Conservation (phyloP, 768 basidiomycete species). For the Crucibulum laeve region DNA sequence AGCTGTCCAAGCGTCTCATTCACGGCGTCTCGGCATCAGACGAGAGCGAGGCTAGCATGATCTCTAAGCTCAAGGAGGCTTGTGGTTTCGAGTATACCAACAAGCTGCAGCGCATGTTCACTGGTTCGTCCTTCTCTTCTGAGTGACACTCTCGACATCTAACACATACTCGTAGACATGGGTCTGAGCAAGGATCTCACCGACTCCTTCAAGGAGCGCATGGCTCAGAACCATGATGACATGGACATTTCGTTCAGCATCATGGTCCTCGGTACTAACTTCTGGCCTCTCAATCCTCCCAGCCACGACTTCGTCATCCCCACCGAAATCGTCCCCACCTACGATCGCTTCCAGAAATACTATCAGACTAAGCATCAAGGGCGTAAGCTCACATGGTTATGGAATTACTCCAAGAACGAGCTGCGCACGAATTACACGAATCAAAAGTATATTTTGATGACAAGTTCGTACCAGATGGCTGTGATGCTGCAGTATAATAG, state of each 20-base stretch:
- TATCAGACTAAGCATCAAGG: constrained; percentile 95
- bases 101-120: constrained; percentile 98
- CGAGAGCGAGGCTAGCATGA: constrained; percentile 98
- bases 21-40: constrained; percentile 92
- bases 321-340: constrained; percentile 78
- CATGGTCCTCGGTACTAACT: constrained; percentile 95
- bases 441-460: constrained; percentile 97
- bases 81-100: constrained; percentile 99
- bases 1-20: constrained; percentile 92
- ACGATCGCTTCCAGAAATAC: constrained; percentile 91
- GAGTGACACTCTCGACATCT: background rate
- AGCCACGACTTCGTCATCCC: constrained; percentile 89
- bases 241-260: constrained; percentile 90
- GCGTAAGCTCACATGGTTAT: constrained; percentile 95
- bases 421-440: constrained; percentile 90
- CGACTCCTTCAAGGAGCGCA: constrained; percentile 94
- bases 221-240: constrained; percentile 84
- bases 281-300: constrained; percentile 91
- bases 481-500: constrained; percentile 93
- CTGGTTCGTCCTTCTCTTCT: constrained; percentile 47
- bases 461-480: constrained; percentile 96
- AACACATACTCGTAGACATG: constrained; percentile 64
- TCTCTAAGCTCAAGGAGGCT: constrained; percentile 96
- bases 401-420: constrained; percentile 99
- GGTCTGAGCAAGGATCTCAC: constrained; percentile 94